These are phyloP conservation scores for Cystobasidium sp. DNA, from an alignment of 1,284 basidiomycete species.

Conservation along the genomic window DNA sequence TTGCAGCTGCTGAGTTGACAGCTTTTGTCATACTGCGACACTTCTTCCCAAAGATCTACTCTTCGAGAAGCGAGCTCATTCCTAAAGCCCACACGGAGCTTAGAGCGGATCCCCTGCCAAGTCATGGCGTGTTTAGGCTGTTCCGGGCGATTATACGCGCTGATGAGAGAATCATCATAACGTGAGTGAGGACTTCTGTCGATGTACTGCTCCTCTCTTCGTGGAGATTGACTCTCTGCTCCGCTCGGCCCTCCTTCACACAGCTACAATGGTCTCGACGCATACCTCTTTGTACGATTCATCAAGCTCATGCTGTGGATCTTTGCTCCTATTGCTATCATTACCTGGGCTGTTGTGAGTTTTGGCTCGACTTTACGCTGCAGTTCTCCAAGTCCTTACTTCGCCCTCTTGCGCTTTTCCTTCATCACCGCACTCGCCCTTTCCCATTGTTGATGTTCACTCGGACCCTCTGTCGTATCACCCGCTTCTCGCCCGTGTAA, in stretches of 20 bases:
- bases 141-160: constrained; percentile 56
- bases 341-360: constrained; percentile 55
- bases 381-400: background rate
- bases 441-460: background rate
- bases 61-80: constrained; percentile 55
- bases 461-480: too few species aligned
- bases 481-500: background rate
- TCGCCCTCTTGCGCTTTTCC: background rate
- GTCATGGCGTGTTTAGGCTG: constrained; percentile 55
- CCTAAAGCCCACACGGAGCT: constrained; percentile 44
- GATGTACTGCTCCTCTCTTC: background rate
- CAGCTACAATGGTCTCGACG: constrained; percentile 79
- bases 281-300: constrained; percentile 91
- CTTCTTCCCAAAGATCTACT: constrained; percentile 58
- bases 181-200: background rate
- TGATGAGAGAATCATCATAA: constrained; percentile 47
- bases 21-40: constrained; percentile 57
- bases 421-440: background rate
- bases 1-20: constrained; percentile 54
- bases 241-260: background rate
- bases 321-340: constrained; percentile 76
- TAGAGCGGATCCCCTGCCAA: constrained; percentile 55
- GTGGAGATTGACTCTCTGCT: background rate
- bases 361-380: too few species aligned
- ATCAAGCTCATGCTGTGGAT: constrained; percentile 76